phyloP scores from a whole-genome alignment of 257 asterid species.

The Lavandula angustifolia region DNA sequence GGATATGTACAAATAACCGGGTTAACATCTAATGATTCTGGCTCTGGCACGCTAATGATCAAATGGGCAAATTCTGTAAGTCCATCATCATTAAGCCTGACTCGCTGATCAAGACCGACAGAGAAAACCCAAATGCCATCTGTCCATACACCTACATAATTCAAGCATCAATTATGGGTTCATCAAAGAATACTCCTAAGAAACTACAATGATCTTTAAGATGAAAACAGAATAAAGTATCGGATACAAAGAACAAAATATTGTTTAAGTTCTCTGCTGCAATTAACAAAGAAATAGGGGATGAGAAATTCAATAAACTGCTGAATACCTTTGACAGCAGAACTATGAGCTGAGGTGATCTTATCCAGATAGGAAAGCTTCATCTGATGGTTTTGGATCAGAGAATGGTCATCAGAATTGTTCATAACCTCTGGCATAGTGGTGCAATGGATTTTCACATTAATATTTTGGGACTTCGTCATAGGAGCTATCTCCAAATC shows the following conservation, averaged over 20 bases:
- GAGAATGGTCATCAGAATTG: conserved; percentile 34
- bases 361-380: conserved; percentile 48
- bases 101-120: conserved; percentile 91
- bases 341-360: conserved; percentile 80
- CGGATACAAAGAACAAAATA: too few relatives aligned
- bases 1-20: conserved; percentile 31
- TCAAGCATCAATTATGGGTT: background rate
- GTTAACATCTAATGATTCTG: conserved; percentile 82
- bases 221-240: too few relatives aligned
- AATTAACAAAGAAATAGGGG: background rate
- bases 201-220: too few relatives aligned
- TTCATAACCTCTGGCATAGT: conserved; percentile 28
- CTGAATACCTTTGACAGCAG: conserved; percentile 82
- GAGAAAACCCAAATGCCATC: conserved; percentile 89
- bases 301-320: conserved; percentile 8
- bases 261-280: background rate
- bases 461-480: conserved; percentile 28
- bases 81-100: conserved; percentile 53
- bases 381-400: conserved; percentile 50
- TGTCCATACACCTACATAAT: conserved; percentile 73
- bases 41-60: conserved; percentile 89
- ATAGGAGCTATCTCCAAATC: conserved; percentile 44
- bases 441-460: conserved; percentile 27
- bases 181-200: too few relatives aligned
- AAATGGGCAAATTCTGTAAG: conserved; percentile 61